Conservation (phyloP, 2,329 filamentous ascomycete genomes). For the Neurospora crassa region DNA sequence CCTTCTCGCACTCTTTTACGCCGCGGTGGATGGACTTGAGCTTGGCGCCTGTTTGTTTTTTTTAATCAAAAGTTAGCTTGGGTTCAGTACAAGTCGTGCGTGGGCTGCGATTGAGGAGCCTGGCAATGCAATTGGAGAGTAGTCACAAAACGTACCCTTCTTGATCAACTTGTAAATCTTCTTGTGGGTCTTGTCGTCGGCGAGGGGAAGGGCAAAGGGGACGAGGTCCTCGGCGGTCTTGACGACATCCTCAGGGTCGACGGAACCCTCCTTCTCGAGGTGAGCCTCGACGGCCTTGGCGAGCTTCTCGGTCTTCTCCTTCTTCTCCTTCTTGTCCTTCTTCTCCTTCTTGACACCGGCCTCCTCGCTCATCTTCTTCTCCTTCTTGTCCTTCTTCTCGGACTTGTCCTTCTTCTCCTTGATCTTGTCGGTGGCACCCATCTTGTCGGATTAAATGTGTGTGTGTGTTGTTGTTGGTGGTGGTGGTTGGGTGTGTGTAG, state of each 20-base stretch:
- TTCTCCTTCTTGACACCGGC: slow-evolving; percentile 33
- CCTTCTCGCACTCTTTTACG: slow-evolving; percentile 98
- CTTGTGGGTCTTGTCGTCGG: slow-evolving; percentile 66
- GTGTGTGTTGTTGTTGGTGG: background rate
- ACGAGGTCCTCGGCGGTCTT: slow-evolving; percentile 52
- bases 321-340: slow-evolving; percentile 57
- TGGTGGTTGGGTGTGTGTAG: background rate
- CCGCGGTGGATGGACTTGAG: slow-evolving; percentile 93
- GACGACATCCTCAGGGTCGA: slow-evolving; percentile 34
- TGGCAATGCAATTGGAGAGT: background rate
- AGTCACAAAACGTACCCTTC: slow-evolving; percentile 38
- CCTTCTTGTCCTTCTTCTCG: slow-evolving; percentile 64
- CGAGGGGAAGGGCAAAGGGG: slow-evolving; percentile 73
- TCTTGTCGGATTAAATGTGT: background rate
- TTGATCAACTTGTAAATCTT: slow-evolving; percentile 56
- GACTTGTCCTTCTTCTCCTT: slow-evolving; percentile 52
- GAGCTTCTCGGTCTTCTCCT: slow-evolving; percentile 66
- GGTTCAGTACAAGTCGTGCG: too few relatives aligned
- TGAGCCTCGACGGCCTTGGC: slow-evolving; percentile 56
- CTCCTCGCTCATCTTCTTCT: slow-evolving; percentile 22
- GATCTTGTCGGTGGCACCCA: slow-evolving; percentile 11
- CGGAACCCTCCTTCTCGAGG: slow-evolving; percentile 33
- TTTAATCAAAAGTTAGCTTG: too few relatives aligned
- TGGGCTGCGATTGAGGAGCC: too few relatives aligned
- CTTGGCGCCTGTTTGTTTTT: slow-evolving; percentile 62